phyloP scores from a whole-genome alignment of 2,329 filamentous ascomycete genomes.

The Fusarium sterilihyphosum region DNA sequence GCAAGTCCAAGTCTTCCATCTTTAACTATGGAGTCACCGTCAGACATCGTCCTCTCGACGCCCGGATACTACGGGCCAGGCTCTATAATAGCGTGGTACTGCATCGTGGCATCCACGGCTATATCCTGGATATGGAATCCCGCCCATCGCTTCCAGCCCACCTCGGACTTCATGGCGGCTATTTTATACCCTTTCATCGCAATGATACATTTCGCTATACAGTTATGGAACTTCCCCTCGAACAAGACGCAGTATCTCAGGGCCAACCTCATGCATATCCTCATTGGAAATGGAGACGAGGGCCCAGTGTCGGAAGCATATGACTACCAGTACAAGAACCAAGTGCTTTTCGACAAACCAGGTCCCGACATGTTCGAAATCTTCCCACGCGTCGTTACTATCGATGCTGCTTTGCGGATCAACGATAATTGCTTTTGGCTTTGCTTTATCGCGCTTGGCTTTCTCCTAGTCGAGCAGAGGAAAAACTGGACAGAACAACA shows the following conservation, averaged over 20 bases:
- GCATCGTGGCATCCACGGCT: neutral
- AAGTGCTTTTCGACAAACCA: neutral
- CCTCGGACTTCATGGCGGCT: neutral
- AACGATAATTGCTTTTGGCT: neutral
- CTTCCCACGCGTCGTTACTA: neutral
- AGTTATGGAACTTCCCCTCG: neutral
- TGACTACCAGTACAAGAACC: neutral
- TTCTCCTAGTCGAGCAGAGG: fast-evolving
- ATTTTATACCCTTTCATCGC: neutral
- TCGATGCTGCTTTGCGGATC: neutral
- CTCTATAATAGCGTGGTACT: neutral
- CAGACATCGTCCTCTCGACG: neutral
- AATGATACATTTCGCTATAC: neutral
- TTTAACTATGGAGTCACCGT: fast-evolving
- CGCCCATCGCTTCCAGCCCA: neutral
- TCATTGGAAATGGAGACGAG: neutral
- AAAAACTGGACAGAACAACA: neutral
- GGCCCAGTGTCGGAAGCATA: neutral
- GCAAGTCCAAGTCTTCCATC: fast-evolving
- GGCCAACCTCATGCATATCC: neutral
- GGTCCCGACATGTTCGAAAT: fast-evolving
- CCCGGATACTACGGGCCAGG: neutral
- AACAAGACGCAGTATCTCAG: neutral
- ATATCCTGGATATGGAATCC: neutral
- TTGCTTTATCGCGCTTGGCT: neutral